A percentile compares a stretch with the other conserved stretches of the same genome.
Evolutionary conservation across 2,329 filamentous ascomycete species (phyloP).

Genomic region (Neurospora sp.): DNA sequence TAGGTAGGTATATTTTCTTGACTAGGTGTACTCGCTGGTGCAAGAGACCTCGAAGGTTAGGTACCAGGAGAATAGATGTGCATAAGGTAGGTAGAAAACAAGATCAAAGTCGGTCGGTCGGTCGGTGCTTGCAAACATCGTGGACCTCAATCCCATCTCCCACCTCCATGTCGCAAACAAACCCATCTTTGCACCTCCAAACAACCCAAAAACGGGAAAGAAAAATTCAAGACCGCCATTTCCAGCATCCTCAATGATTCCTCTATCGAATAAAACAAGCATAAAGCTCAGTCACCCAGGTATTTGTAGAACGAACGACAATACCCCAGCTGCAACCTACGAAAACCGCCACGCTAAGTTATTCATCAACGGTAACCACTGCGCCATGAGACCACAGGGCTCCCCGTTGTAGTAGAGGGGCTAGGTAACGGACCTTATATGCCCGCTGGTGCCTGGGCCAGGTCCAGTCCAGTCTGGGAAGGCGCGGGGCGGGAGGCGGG

Average conservation of each 20-base stretch:
- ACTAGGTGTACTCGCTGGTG: no score
- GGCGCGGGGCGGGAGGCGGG: background rate
- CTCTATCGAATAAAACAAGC: rapidly evolving
- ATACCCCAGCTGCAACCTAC: no score
- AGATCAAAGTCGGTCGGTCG: background rate
- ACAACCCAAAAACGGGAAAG: background rate
- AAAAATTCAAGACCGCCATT: background rate
- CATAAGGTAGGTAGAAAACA: background rate
- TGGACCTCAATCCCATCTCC: background rate
- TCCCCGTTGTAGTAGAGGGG: background rate
- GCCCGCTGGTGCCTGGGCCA: background rate
- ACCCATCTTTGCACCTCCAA: background rate
- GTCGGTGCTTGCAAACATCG: background rate
- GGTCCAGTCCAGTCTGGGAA: background rate
- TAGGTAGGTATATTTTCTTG: no score
- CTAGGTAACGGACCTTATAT: background rate
- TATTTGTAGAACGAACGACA: no score
- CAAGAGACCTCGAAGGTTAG: background rate
- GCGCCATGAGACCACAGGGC: background rate
- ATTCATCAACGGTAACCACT: no score
- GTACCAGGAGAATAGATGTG: background rate
- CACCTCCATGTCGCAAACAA: background rate
- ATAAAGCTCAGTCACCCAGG: background rate
- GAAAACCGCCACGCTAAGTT: no score
- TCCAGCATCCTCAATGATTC: rapidly evolving